Conservation (phyloP, 805 yeast species). For the Candida anglica region DNA sequence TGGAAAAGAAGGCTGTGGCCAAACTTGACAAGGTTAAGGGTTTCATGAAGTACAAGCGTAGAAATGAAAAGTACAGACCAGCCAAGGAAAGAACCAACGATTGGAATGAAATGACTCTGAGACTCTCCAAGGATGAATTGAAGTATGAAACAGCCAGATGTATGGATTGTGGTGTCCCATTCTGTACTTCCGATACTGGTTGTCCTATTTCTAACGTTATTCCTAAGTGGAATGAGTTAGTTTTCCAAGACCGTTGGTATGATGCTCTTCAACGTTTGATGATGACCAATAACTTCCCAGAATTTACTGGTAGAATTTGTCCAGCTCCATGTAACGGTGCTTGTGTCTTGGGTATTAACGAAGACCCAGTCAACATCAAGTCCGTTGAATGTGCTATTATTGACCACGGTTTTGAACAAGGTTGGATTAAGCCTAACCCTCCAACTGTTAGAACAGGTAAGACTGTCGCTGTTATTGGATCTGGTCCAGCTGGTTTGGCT, state of each 20-base stretch:
- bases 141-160: constrained; percentile 93
- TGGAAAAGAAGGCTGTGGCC: constrained; percentile 59
- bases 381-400: constrained; percentile 94
- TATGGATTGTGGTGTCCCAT: constrained; percentile 99
- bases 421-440: constrained; percentile 88
- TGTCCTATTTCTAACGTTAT: constrained; percentile 96
- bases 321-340: constrained; percentile 99
- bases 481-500: constrained; percentile 97
- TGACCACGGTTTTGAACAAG: constrained; percentile 93
- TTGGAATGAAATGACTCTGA: constrained; percentile 85
- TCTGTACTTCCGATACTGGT: constrained; percentile 97
- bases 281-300: constrained; percentile 98
- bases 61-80: constrained; percentile 80
- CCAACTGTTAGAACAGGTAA: constrained; percentile 83
- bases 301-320: constrained; percentile 96
- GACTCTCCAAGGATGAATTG: constrained; percentile 82
- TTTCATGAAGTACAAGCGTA: constrained; percentile 88
- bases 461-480: constrained; percentile 82
- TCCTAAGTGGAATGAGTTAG: constrained; percentile 97
- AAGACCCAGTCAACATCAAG: constrained; percentile 94
- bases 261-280: constrained; percentile 87
- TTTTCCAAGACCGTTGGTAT: constrained; percentile 90
- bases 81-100: constrained; percentile 75
- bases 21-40: constrained; percentile 80
- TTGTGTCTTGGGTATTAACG: constrained; percentile 84